phyloP scores from a whole-genome alignment of 2,329 filamentous ascomycete genomes.

The Penicillium sclerotigenum region DNA sequence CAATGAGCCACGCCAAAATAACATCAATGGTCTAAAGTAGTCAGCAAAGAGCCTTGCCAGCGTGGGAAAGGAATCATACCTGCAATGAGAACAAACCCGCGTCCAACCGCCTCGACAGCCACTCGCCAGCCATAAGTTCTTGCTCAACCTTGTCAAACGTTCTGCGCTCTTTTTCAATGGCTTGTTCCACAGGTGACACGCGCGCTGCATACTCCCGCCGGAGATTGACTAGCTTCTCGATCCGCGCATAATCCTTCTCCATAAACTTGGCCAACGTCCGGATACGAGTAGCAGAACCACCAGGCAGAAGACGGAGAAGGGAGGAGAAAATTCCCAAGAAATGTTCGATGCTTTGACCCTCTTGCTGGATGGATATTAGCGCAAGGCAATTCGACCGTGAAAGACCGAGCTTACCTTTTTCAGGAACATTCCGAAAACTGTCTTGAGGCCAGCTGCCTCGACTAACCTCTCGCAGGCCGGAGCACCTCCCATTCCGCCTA shows the following conservation, averaged over 20 bases:
- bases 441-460: slow-evolving; percentile 79
- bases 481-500: slow-evolving; percentile 55
- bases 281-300: slow-evolving; percentile 73
- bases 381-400: neutral
- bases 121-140: slow-evolving; percentile 64
- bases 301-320: slow-evolving; percentile 74
- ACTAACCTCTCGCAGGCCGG: slow-evolving; percentile 73
- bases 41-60: slow-evolving; percentile 21
- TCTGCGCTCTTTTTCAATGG: slow-evolving; percentile 59
- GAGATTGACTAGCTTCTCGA: slow-evolving; percentile 66
- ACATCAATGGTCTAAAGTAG: slow-evolving; percentile 63
- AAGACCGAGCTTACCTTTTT: slow-evolving; percentile 54
- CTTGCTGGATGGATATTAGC: slow-evolving; percentile 49
- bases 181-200: slow-evolving; percentile 60
- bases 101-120: slow-evolving; percentile 72
- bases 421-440: slow-evolving; percentile 82
- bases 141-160: slow-evolving; percentile 56
- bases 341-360: slow-evolving; percentile 68
- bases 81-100: slow-evolving; percentile 82
- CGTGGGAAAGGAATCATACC: slow-evolving; percentile 26
- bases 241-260: slow-evolving; percentile 89
- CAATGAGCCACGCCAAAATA: slow-evolving; percentile 83
- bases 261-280: slow-evolving; percentile 89
- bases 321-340: slow-evolving; percentile 80
- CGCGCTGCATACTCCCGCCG: slow-evolving; percentile 67